phyloP scores from a whole-genome alignment of 2,329 filamentous ascomycete genomes.

The Ploettnerulaceae sp. region DNA sequence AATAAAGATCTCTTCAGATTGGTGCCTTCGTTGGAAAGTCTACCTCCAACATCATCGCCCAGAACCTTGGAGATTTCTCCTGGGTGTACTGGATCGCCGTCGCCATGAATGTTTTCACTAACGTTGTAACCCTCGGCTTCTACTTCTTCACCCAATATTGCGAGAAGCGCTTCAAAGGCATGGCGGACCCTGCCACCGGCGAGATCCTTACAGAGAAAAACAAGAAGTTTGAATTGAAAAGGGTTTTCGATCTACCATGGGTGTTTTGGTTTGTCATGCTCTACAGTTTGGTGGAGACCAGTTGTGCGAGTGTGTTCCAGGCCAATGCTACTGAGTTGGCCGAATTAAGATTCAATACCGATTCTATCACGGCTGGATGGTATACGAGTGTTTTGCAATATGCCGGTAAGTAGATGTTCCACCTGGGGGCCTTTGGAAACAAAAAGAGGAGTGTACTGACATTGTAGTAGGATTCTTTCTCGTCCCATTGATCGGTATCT shows the following conservation, averaged over 20 bases:
- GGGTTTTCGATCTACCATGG: conserved; percentile 55
- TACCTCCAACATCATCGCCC: conserved; percentile 54
- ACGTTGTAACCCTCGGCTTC: conserved; percentile 48
- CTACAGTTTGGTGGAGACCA: conserved; percentile 56
- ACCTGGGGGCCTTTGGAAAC: not conserved
- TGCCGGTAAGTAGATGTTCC: conserved; percentile 34
- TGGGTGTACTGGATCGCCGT: conserved; percentile 60
- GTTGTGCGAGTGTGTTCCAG: conserved; percentile 48
- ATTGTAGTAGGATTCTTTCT: conserved; percentile 47
- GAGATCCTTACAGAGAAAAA: conserved; percentile 56
- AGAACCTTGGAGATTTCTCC: conserved; percentile 53
- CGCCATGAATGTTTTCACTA: conserved; percentile 61
- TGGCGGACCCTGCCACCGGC: conserved; percentile 51
- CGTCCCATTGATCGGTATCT: conserved; percentile 50
- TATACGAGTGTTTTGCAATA: conserved; percentile 55
- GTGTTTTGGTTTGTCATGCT: conserved; percentile 51
- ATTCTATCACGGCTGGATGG: conserved; percentile 53
- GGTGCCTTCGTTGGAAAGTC: conserved; percentile 56
- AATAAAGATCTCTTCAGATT: conserved; percentile 32
- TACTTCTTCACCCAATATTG: conserved; percentile 51
- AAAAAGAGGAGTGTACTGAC: not conserved
- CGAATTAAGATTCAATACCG: conserved; percentile 53
- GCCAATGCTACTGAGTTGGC: conserved; percentile 58
- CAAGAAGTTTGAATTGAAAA: conserved; percentile 50
- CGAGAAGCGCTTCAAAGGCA: conserved; percentile 43